Evolutionary conservation across 306 rosid genomes (phyloP), one percentile per base, ranked within the genome.

Genomic region (Fagus sylvatica): DNA sequence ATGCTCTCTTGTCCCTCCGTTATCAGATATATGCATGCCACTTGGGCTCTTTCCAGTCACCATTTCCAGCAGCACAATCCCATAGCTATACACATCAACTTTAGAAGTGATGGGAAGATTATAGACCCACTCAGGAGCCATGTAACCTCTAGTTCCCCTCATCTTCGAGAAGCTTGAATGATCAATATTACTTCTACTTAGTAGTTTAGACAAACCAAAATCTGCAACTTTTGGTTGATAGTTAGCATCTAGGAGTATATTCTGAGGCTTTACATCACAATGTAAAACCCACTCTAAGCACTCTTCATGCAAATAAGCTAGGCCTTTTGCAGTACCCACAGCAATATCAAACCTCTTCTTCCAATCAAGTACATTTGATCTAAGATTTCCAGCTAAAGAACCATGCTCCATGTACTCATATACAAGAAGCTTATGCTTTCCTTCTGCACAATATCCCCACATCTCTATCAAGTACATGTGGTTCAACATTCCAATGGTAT

Each of bases 201-300:
- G 33, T 0, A 80, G 66, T 76, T 84, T 76, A 41, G 84, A 84
- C n/a, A 84, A 46, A 7, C 83, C 88, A 28, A 81, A 84, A 71
- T 84, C 76, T 42, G 80, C 85, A 0, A 84, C 88, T 34, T 84
- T 84, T 9, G 85, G 83, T 1, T 37, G 64, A 37, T 22, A 77
- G 15, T 54, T 19, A 1, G 76, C 74, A 66, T 82, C 75, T 46
- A 84, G 67, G 5, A 84, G 74, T 66, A 80, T 80, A 71, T 84
- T 84, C 6, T 77, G 72, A 62, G 83, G 85, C 79, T 81, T 84
- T 0, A 78, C 83, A 49, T 78, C 88, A 41, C 83, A 84, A n/a
- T 81, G 88, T 32, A 84, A 41, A 37, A 80, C 74, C 88, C 88
- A 84, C 72, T 84, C 88, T 28, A 74, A 71, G 70, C 88, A 84